These are phyloP conservation scores for Boletus eberwhitei DNA, from an alignment of 768 basidiomycete genomes.

Conservation along the genomic window DNA sequence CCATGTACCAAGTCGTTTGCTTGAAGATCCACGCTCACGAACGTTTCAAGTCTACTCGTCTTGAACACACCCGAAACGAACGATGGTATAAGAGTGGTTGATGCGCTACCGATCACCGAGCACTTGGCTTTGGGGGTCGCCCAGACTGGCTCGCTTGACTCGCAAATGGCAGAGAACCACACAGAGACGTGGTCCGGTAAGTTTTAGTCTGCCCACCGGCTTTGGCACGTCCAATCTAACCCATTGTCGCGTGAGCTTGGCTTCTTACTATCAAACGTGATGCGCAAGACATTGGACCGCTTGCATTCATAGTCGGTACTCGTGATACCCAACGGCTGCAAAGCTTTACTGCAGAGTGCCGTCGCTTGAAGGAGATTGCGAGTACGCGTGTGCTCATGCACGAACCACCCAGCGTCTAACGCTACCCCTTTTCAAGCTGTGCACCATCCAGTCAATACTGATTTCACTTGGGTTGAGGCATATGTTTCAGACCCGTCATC, in stretches of 20 bases:
- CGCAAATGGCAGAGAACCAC: slow-evolving; percentile 29
- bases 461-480: slow-evolving; percentile 19
- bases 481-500: slow-evolving; percentile 11
- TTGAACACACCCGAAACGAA: slow-evolving; percentile 1
- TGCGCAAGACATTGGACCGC: slow-evolving; percentile 40
- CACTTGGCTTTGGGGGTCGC: slow-evolving; percentile 54
- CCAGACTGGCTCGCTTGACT: slow-evolving; percentile 45
- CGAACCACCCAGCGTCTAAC: neutral
- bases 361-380: slow-evolving; percentile 48
- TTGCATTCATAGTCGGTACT: slow-evolving; percentile 42
- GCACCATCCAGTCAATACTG: neutral
- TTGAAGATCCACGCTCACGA: slow-evolving; percentile 1
- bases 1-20: neutral
- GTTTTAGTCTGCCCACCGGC: slow-evolving; percentile 1
- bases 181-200: slow-evolving; percentile 39
- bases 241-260: slow-evolving; percentile 40
- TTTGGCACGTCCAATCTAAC: neutral
- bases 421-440: slow-evolving; percentile 7
- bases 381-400: slow-evolving; percentile 34
- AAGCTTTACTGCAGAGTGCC: slow-evolving; percentile 51
- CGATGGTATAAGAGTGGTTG: slow-evolving; percentile 2
- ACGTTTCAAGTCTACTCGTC: slow-evolving; percentile 18
- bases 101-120: slow-evolving; percentile 49
- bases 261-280: slow-evolving; percentile 45
- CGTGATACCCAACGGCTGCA: slow-evolving; percentile 47